A percentile compares a stretch with the other conserved stretches of the same genome.
Conservation (phyloP, 345 rosid genomes). For the Bruguiera gymnorhiza region DNA sequence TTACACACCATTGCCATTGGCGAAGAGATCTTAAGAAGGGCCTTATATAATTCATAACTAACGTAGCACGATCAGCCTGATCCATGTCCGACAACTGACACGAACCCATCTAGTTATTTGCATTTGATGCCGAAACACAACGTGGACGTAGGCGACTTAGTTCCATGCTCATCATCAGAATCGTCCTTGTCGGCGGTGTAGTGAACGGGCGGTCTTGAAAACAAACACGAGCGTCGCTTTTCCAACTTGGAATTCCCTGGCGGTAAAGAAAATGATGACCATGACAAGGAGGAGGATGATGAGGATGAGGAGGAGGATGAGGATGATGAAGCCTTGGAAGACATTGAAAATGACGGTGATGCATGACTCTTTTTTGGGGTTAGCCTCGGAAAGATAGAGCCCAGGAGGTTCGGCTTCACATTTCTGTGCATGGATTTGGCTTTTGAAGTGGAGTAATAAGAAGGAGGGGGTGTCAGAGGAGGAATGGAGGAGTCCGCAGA, state of each 20-base stretch:
- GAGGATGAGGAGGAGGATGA: constrained; percentile 28
- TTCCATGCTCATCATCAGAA: background rate
- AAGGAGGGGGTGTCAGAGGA: constrained; percentile 61
- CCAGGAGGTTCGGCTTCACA: constrained; percentile 21
- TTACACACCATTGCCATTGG: too few species aligned
- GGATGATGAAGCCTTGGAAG: constrained; percentile 39
- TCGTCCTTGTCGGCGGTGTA: constrained; percentile 9
- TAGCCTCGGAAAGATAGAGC: constrained; percentile 13
- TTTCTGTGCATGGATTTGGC: constrained; percentile 19
- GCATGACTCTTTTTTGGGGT: constrained; percentile 23
- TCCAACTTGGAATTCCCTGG: constrained; percentile 16
- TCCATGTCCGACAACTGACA: constrained; percentile 37
- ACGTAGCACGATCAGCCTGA: background rate
- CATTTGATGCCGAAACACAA: constrained; percentile 29
- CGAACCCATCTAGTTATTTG: constrained; percentile 31
- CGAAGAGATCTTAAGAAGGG: too few species aligned
- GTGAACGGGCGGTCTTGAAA: constrained; percentile 24
- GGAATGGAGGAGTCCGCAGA: constrained; percentile 30
- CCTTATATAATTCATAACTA: too few species aligned
- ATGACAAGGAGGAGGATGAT: constrained; percentile 17
- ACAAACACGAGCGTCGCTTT: constrained; percentile 6
- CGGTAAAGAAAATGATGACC: constrained; percentile 1
- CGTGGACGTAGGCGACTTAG: constrained; percentile 31
- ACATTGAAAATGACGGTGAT: constrained; percentile 41
- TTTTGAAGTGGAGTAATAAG: constrained; percentile 28